Evolutionary conservation across 768 basidiomycete genomes (phyloP).

Genomic region (Amanita jacksonii): DNA sequence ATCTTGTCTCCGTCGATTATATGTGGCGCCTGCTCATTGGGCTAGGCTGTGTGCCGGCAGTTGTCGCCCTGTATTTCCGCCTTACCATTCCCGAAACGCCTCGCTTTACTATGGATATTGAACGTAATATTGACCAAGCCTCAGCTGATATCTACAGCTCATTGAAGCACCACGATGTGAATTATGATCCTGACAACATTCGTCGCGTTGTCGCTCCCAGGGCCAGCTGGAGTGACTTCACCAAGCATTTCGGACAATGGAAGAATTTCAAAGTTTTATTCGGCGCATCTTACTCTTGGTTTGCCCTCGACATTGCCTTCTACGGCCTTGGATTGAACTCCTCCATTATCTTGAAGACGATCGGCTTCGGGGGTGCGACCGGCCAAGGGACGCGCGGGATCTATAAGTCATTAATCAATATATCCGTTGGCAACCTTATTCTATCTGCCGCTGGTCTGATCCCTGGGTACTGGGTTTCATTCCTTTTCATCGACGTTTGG

Average conservation of each 20-base stretch:
- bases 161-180: slow-evolving; percentile 36
- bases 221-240: slow-evolving; percentile 62
- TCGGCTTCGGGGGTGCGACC: slow-evolving; percentile 54
- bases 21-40: slow-evolving; percentile 87
- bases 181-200: slow-evolving; percentile 46
- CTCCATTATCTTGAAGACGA: slow-evolving; percentile 61
- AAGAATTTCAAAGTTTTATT: slow-evolving; percentile 72
- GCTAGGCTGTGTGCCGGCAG: slow-evolving; percentile 75
- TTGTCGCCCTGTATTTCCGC: slow-evolving; percentile 83
- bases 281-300: slow-evolving; percentile 79
- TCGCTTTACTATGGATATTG: slow-evolving; percentile 87
- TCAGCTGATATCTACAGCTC: slow-evolving; percentile 64
- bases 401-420: slow-evolving; percentile 51
- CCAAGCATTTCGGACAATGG: slow-evolving; percentile 58
- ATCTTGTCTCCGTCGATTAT: slow-evolving; percentile 50
- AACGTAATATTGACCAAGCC: slow-evolving; percentile 74
- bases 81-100: slow-evolving; percentile 90
- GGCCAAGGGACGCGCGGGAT: slow-evolving; percentile 27
- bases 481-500: slow-evolving; percentile 65
- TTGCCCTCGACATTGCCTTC: slow-evolving; percentile 83
- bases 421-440: slow-evolving; percentile 69
- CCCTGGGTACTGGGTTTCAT: slow-evolving; percentile 67
- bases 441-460: slow-evolving; percentile 71
- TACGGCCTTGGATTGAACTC: slow-evolving; percentile 87
- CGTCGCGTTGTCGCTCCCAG: slow-evolving; percentile 61